Percentiles rank a stretch among this genome's conserved stretches.
phyloP scores from a whole-genome alignment of 176 grass and related monocot genomes.

The Elaeis guineensis region DNA sequence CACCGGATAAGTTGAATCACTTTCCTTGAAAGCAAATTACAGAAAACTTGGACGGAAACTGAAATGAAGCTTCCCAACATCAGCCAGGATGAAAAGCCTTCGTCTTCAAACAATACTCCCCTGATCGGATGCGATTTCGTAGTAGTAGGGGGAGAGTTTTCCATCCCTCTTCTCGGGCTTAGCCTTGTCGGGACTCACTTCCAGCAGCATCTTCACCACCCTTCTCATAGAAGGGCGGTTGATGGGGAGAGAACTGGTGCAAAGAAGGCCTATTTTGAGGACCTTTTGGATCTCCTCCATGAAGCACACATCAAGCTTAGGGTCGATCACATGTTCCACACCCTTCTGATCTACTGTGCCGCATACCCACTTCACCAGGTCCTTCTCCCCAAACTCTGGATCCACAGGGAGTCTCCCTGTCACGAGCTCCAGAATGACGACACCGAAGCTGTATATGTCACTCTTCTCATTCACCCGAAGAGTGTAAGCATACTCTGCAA shows the following conservation, averaged over 20 bases:
- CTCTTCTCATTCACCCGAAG: constrained; percentile 90
- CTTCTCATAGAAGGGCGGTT: constrained; percentile 70
- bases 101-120: constrained; percentile 27
- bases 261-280: constrained; percentile 59
- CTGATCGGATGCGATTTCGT: constrained; percentile 35
- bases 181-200: constrained; percentile 26
- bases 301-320: constrained; percentile 33
- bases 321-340: constrained; percentile 46
- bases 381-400: constrained; percentile 79
- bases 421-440: constrained; percentile 77
- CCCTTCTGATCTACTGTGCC: constrained; percentile 59
- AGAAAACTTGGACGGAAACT: too few species aligned
- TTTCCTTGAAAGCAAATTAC: too few species aligned
- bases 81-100: too few species aligned
- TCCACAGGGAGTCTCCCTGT: constrained; percentile 63
- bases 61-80: too few species aligned
- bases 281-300: constrained; percentile 58
- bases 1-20: too few species aligned
- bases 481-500: constrained; percentile 76
- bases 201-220: constrained; percentile 87
- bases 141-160: constrained; percentile 64
- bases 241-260: constrained; percentile 74
- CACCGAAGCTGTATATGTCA: constrained; percentile 86
- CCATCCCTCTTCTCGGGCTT: constrained; percentile 29
- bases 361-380: constrained; percentile 85